These are phyloP conservation scores for Claviceps sp. DNA, from an alignment of 2,329 filamentous ascomycete genomes.

Conservation along the genomic window DNA sequence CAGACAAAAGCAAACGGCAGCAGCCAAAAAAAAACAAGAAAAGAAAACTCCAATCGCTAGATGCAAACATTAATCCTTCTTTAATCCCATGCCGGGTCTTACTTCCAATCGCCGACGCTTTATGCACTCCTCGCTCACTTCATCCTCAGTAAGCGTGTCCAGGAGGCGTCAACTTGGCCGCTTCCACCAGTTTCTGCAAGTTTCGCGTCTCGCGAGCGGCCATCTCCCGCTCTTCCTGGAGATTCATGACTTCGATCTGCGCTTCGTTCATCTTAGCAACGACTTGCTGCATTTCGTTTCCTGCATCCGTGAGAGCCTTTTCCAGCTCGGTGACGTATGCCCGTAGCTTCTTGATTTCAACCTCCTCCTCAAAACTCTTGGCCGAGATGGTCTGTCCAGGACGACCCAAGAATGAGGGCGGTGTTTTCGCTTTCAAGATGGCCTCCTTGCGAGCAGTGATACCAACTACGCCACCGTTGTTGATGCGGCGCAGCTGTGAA, in stretches of 20 bases:
- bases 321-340: slow-evolving; percentile 75
- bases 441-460: slow-evolving; percentile 20
- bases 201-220: slow-evolving; percentile 58
- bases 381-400: slow-evolving; percentile 38
- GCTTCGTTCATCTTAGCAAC: slow-evolving; percentile 67
- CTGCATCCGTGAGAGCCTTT: slow-evolving; percentile 44
- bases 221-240: slow-evolving; percentile 63
- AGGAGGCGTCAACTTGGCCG: slow-evolving; percentile 43
- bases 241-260: slow-evolving; percentile 70
- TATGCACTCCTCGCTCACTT: too few species aligned
- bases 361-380: slow-evolving; percentile 57
- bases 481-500: slow-evolving; percentile 62
- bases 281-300: slow-evolving; percentile 71
- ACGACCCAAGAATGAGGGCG: slow-evolving; percentile 19
- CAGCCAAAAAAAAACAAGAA: neutral
- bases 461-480: slow-evolving; percentile 26
- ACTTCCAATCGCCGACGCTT: too few species aligned
- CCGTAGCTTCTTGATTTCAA: slow-evolving; percentile 63
- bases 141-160: slow-evolving; percentile 4
- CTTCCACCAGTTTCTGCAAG: slow-evolving; percentile 53
- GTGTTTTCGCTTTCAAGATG: slow-evolving; percentile 19
- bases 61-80: slow-evolving; percentile 15
- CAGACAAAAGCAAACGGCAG: slow-evolving; percentile 10
- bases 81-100: neutral
- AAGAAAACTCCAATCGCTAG: slow-evolving; percentile 25